phyloP scores from a whole-genome alignment of 2,329 filamentous ascomycete genomes.

The Colletotrichum lentis region DNA sequence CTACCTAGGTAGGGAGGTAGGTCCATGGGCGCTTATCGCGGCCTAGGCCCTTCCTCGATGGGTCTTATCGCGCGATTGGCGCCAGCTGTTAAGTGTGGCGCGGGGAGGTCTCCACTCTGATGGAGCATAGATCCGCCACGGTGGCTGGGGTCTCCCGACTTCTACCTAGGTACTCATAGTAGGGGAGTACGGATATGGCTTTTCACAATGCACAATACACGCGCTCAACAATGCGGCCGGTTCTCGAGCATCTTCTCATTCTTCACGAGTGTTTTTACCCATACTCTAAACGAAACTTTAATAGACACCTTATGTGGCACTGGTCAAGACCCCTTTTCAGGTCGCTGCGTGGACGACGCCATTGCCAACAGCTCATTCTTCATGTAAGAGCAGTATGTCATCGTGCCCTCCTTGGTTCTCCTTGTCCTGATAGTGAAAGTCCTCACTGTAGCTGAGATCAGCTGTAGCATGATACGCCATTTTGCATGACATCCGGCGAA shows the following conservation, averaged over 20 bases:
- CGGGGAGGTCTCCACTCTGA: background rate
- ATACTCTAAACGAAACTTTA: background rate
- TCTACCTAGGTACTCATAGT: background rate
- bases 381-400: background rate
- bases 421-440: background rate
- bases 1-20: background rate
- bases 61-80: constrained; percentile 35
- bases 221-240: too few relatives aligned
- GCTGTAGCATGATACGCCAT: background rate
- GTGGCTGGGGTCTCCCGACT: constrained; percentile 33
- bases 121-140: constrained; percentile 18
- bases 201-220: too few relatives aligned
- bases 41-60: constrained; percentile 17
- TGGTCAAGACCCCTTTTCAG: background rate
- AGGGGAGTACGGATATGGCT: background rate
- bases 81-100: constrained; percentile 29
- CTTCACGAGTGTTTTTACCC: too few relatives aligned
- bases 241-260: background rate
- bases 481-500: background rate
- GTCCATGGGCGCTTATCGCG: constrained; percentile 20
- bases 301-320: background rate
- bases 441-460: background rate
- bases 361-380: background rate
- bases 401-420: too few relatives aligned
- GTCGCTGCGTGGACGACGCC: background rate